Percentiles rank a stretch among this genome's conserved stretches.
Evolutionary conservation across 1,284 basidiomycete genomes (phyloP).

Genomic region (Thelephora terrestris): DNA sequence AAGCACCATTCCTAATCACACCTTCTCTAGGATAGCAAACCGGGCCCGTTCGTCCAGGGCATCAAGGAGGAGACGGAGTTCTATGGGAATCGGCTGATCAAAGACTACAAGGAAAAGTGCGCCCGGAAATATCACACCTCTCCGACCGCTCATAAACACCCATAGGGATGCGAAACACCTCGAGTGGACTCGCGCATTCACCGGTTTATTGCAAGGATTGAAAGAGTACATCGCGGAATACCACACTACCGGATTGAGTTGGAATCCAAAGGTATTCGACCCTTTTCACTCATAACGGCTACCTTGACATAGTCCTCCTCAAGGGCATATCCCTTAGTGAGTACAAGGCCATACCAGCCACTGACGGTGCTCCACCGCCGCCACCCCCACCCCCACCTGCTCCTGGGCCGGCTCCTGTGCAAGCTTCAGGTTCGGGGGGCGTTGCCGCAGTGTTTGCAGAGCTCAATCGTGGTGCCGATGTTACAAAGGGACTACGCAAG

Average conservation of each 20-base stretch:
- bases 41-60: slow-evolving; percentile 75
- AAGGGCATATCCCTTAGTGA: slow-evolving; percentile 57
- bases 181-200: slow-evolving; percentile 80
- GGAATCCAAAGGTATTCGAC: slow-evolving; percentile 71
- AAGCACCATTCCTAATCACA: neutral
- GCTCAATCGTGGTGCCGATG: slow-evolving; percentile 82
- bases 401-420: slow-evolving; percentile 30
- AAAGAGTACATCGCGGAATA: slow-evolving; percentile 81
- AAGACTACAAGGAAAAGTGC: slow-evolving; percentile 88
- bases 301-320: neutral
- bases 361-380: slow-evolving; percentile 33
- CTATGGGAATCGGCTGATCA: slow-evolving; percentile 87
- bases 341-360: slow-evolving; percentile 32
- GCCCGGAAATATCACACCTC: slow-evolving; percentile 17
- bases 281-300: neutral
- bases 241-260: slow-evolving; percentile 81
- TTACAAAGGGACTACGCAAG: slow-evolving; percentile 87
- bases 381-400: slow-evolving; percentile 51
- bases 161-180: slow-evolving; percentile 78
- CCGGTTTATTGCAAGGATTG: slow-evolving; percentile 67
- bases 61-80: slow-evolving; percentile 86
- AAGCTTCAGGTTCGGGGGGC: slow-evolving; percentile 32
- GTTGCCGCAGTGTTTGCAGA: slow-evolving; percentile 87
- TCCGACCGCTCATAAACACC: slow-evolving; percentile 1
- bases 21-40: slow-evolving; percentile 59